Base-by-base conservation (phyloP, 1,284 basidiomycete genomes). In the Mycosarcoma mackinlayi region DNA sequence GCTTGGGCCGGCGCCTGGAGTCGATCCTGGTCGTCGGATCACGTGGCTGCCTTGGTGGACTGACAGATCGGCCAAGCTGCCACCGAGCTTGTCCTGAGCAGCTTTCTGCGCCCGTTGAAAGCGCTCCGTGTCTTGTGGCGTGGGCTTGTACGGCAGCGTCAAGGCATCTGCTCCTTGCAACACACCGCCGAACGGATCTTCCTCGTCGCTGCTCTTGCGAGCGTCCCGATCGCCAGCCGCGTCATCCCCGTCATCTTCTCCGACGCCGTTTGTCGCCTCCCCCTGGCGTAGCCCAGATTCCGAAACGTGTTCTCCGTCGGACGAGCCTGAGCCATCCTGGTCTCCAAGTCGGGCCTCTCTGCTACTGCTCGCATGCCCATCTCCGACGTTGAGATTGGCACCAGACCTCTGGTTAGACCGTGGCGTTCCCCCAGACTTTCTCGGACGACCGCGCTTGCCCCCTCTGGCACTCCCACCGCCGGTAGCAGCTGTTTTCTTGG, bases 181-280 rank as follows among this genome's bases (percentile, higher is more conserved):
- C 9, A 53, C 94, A 85, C 35, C 94, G 91, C 56, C 94, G 91
- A 83, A 95, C 92, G 57, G 93, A 85, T 51, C 84, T 60, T 74
- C 84, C 73, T 70, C 74, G 21, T 61, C 70, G 16, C 55, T 51
- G 41, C 45, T 47, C 54, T 38, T 58, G 11, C 57, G 61, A 2
- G 39, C 62, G 19, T 69, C 73, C 18, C 54, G 59, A 5, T 66
- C 52, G 9, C 40, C 37, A 14, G 48, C 52, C n/a, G 46, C 44
- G 10, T 60, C 49, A 1, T 65, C 58, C 0, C 56, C 65, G 18
- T 63, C 60, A 2, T 70, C 49, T 34, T 75, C 77, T 10, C 30
- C 41, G 3, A 39, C 23, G 3, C 61, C 65, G 19, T 24, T 49
- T 4, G 53, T 30, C 30, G 56, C 45, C 18, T 69, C 47, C 19